Percentiles rank a stretch among this genome's conserved stretches.
These are phyloP conservation scores for Tardiomyces blankii DNA, from an alignment of 1,139 yeast species.

Conservation along the genomic window DNA sequence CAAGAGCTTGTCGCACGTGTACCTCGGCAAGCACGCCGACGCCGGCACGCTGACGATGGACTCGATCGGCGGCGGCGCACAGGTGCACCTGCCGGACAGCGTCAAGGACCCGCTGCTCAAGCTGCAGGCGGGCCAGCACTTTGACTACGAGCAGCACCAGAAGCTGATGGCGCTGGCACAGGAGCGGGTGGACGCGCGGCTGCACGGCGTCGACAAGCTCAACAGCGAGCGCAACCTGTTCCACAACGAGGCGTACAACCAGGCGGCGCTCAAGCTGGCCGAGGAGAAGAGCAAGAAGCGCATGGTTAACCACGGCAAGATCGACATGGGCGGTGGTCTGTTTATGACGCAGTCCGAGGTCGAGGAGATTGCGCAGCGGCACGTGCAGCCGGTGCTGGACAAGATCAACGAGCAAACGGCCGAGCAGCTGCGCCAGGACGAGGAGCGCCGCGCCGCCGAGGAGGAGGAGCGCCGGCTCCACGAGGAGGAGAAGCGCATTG, in stretches of 20 bases:
- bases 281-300: conserved; percentile 53
- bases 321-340: conserved; percentile 84
- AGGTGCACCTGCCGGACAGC: conserved; percentile 1
- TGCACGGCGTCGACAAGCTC: conserved; percentile 30
- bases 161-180: conserved; percentile 25
- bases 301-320: conserved; percentile 41
- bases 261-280: conserved; percentile 51
- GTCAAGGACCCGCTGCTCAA: conserved; percentile 8
- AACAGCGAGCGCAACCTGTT: conserved; percentile 26
- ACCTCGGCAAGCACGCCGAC: conserved; percentile 11
- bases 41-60: not conserved
- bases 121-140: conserved; percentile 22
- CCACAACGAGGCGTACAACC: conserved; percentile 23
- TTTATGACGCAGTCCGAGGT: conserved; percentile 67
- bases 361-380: conserved; percentile 67
- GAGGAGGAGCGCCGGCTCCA: conserved; percentile 31
- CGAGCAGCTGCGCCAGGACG: conserved; percentile 61
- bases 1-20: conserved; percentile 19
- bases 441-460: conserved; percentile 41
- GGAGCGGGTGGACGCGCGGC: conserved; percentile 21
- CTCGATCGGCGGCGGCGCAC: not conserved
- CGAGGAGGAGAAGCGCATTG: conserved; percentile 20
- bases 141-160: conserved; percentile 23
- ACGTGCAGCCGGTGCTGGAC: conserved; percentile 76
- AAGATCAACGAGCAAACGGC: conserved; percentile 66